Evolutionary conservation across 78 protist genomes (phyloP), one percentile per base, ranked within the genome.

Genomic region (Creolimax fragrantissima): DNA sequence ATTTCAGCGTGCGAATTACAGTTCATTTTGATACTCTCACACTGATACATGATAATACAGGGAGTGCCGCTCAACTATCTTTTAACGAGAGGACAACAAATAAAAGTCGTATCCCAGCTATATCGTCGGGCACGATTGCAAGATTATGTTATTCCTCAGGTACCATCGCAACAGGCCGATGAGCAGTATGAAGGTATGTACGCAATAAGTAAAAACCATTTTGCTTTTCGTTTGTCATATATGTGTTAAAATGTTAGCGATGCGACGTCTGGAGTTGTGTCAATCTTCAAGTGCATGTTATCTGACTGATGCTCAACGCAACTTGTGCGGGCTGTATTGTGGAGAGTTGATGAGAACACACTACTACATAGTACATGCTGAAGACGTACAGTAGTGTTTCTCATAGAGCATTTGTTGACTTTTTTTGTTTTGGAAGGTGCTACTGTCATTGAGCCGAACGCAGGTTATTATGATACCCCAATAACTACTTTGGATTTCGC

Each of bases 401-500:
- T n/a, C n/a, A n/a, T n/a, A n/a, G n/a, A n/a, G n/a, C n/a, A n/a
- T n/a, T n/a, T n/a, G n/a, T n/a, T n/a, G n/a, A n/a, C n/a, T n/a
- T n/a, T n/a, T n/a, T n/a, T n/a, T 17, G 39, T 58, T 17, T 58
- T 17, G 17, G 89, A 93, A 43, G 99, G 98, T 41, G 98, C 98
- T 24, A 84, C 95, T 2, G 98, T 95, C 35, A 43, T 95, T 17
- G 95, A 93, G 81, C 96, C 96, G 2, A 39, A 41, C 44, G 17
- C 43, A 7, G 99, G 99, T 32, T 97, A 92, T 91, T 97, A 97
- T 90, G 93, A 93, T n/a, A 6, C 2, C 41, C 99, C 99, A 24
- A 96, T 99, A 7, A 97, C 99, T 32, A 98, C 99, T 2, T 96
- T 99, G 66, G 99, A 99, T 93, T 99, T 99, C 91, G 93, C 99